These are phyloP conservation scores for Teratosphaeria epicoccoides DNA, from an alignment of 2,329 filamentous ascomycete genomes.

Conservation along the genomic window DNA sequence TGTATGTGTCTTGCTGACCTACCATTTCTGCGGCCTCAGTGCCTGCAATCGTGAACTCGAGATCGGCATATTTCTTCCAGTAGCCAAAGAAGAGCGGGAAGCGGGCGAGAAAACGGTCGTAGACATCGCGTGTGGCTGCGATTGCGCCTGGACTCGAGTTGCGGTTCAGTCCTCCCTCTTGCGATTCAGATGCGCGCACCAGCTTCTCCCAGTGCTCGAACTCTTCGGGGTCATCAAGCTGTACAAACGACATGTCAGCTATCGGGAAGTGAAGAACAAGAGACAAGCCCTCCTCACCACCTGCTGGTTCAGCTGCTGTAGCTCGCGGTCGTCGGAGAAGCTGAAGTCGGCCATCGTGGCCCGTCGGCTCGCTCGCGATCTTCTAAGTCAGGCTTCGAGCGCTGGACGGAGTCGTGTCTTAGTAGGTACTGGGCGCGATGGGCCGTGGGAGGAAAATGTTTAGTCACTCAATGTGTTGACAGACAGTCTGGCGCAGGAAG, in stretches of 20 bases:
- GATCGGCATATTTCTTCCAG: slow-evolving; percentile 98
- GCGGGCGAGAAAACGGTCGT: slow-evolving; percentile 86
- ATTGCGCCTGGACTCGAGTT: slow-evolving; percentile 95
- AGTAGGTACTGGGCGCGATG: neutral
- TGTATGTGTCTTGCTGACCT: slow-evolving; percentile 20
- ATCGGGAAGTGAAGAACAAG: neutral
- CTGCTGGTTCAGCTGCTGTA: slow-evolving; percentile 22
- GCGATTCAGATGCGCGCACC: slow-evolving; percentile 66
- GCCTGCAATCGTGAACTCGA: slow-evolving; percentile 93
- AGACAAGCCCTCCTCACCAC: slow-evolving; percentile 13
- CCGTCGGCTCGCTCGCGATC: neutral
- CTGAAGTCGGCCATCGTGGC: slow-evolving; percentile 23
- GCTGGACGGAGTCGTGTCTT: neutral
- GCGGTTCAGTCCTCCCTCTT: slow-evolving; percentile 88
- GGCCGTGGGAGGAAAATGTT: neutral
- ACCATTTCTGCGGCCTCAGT: slow-evolving; percentile 97
- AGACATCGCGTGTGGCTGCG: slow-evolving; percentile 72
- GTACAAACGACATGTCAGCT: slow-evolving; percentile 1
- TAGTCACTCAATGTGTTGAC: neutral
- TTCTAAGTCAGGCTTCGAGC: neutral
- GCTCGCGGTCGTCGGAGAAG: slow-evolving; percentile 22
- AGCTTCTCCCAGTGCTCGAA: slow-evolving; percentile 95
- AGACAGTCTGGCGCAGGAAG: neutral
- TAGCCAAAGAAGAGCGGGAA: slow-evolving; percentile 95
- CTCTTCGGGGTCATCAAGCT: slow-evolving; percentile 68